Evolutionary conservation across 2,329 filamentous ascomycete species (phyloP), one percentile per base, ranked within the genome.

Genomic region (Colletotrichum neosansevieriae): DNA sequence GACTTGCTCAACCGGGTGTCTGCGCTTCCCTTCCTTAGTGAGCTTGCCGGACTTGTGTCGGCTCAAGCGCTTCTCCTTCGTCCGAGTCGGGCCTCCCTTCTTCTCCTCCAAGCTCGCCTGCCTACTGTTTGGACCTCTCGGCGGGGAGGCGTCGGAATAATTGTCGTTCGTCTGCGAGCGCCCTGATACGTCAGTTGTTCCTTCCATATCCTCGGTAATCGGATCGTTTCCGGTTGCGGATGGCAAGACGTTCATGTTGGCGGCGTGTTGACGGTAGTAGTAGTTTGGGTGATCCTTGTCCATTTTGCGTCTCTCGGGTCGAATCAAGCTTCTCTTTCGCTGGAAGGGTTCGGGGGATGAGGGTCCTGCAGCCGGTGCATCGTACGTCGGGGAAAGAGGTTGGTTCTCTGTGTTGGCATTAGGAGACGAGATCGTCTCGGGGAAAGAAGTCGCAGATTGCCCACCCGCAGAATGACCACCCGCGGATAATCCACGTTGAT

Each of bases 171-270:
- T 81, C 45, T 71, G 70, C 38, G 70, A 70, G 64, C 80, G 82
- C 15, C 75, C 80, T n/a, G 83, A 85, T 44, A 81, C 76, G 75
- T 90, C 82, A 44, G 85, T 90, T 21, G 86, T 87, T 69, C 85
- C 90, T 64, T 92, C 92, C 19, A 92, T 80, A 67, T 94, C 91
- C 79, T 98, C 95, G 62, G 92, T 80, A 59, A 97, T 89, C 3
- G 94, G 94, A 74, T 98, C 94, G 74, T 97, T 92, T 69, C 96
- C 96, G 0, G 96, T 98, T 6, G 93, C 92, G 0, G 96, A 98
- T 1, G 97, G 96, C 72, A 94, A 85, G 5, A 94, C 92, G 63
- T 91, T 87, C 94, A 99, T 98, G 72, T 95, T 92, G 74, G 94
- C 92, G 10, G 97, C 94, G 87, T 97, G 94, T 78, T 97, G 92